Base-by-base conservation (phyloP, 2,329 filamentous ascomycete species). In the Colletotrichum spaethianum region DNA sequence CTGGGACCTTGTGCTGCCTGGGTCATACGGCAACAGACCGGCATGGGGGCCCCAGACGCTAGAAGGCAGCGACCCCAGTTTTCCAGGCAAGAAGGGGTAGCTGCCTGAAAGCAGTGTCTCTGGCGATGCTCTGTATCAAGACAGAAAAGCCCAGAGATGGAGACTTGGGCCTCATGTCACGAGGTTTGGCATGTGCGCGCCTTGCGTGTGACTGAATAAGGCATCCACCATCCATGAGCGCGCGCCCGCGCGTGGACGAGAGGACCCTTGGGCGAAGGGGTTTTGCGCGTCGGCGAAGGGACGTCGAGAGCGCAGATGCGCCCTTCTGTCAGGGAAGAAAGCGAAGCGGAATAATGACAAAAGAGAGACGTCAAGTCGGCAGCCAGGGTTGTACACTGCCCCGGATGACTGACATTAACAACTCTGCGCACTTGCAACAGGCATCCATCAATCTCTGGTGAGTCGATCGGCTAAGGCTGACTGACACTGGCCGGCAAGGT, bases 71-170 rank as follows among this genome's bases (percentile, higher is more conserved):
- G 31, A n/a, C 36, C 48, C 61, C 50, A 11, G 20, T 62, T 62
- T 62, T 63, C 12, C 61, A 63, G 61, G 61, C 61, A 63, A 20
- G 36, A 63, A 48, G 61, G 23, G 36, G 23, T 16, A 26, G 23
- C 42, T 31, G 31, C 46, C 36, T 33, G 5, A 63, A 55, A 23
- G 33, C 26, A 44, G 61, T 63, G 20, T 42, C 11, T 48, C 31
- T 40, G 42, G 28, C 6, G 7, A 55, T n/a, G n/a, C n/a, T n/a
- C n/a, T n/a, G n/a, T 16, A 44, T n/a, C 23, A 52, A 53, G 50
- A 33, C 31, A 33, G 28, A 44, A 44, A 63, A 63, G 12, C 5
- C 61, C 18, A 42, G 12, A 48, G 40, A 55, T 9, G 20, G 36
- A 18, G 26, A 18, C 2, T 28, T 18, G 12, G 26, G 46, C 12